Conservation (phyloP, 805 yeast species). For the Zygosaccharomyces bisporus region DNA sequence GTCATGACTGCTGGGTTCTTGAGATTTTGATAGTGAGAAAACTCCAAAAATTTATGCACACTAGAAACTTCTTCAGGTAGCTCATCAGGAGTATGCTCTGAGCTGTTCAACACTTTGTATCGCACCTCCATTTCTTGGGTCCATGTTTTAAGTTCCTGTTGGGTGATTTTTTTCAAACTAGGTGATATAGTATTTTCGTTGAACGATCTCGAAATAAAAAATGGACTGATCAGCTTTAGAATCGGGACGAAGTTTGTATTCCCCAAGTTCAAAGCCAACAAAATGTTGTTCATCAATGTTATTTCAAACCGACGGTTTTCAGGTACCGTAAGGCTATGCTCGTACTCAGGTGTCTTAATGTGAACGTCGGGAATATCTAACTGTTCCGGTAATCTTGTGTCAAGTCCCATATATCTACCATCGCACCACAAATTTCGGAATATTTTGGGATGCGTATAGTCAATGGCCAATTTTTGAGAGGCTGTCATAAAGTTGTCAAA, state of each 20-base stretch:
- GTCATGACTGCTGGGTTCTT: constrained; percentile 26
- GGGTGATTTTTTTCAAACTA: constrained; percentile 25
- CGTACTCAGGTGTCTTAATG: constrained; percentile 24
- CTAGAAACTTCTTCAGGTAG: constrained; percentile 24
- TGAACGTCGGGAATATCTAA: constrained; percentile 19
- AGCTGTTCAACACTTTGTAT: constrained; percentile 20
- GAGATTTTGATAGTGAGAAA: constrained; percentile 21
- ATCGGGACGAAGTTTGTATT: constrained; percentile 39
- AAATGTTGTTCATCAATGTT: constrained; percentile 43
- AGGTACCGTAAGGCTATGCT: constrained; percentile 35
- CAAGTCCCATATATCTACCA: constrained; percentile 32
- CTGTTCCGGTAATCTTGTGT: constrained; percentile 21
- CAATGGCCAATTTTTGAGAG: constrained; percentile 50
- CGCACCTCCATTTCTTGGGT: constrained; percentile 29
- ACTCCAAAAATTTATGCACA: constrained; percentile 26
- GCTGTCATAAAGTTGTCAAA: constrained; percentile 51
- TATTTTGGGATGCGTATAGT: constrained; percentile 54
- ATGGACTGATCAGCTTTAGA: constrained; percentile 45
- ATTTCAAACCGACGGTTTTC: constrained; percentile 39
- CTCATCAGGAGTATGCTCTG: constrained; percentile 8
- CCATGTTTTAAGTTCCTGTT: constrained; percentile 26
- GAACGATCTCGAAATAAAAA: constrained; percentile 39
- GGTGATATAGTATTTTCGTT: constrained; percentile 31
- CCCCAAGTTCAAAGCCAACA: constrained; percentile 51
- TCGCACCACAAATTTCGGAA: constrained; percentile 52